phyloP scores from a whole-genome alignment of 2,329 filamentous ascomycete species.

The Aspergillus caelatus region DNA sequence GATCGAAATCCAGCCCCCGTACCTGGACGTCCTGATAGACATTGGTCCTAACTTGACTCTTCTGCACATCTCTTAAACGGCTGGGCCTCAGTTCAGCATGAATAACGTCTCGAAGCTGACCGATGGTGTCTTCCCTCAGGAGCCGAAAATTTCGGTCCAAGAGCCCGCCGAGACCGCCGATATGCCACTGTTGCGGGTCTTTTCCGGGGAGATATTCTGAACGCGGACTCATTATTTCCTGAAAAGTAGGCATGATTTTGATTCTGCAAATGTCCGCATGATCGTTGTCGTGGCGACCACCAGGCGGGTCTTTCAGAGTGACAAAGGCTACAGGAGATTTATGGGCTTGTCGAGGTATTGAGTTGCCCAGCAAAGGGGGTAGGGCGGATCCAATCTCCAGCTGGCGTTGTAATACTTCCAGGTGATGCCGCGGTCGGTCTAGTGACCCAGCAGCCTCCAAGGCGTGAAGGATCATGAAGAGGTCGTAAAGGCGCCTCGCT shows the following conservation, averaged over 20 bases:
- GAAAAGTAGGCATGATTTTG: slow-evolving; percentile 38
- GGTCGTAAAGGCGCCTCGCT: slow-evolving; percentile 20
- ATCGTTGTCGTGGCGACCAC: slow-evolving; percentile 43
- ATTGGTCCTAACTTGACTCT: slow-evolving; percentile 16
- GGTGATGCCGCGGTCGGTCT: slow-evolving; percentile 17
- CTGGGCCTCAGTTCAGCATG: slow-evolving; percentile 27
- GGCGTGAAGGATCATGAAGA: slow-evolving; percentile 17
- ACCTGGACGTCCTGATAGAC: slow-evolving; percentile 15
- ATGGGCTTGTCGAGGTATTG: background rate
- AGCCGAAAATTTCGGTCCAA: slow-evolving; percentile 43
- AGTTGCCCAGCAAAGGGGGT: background rate
- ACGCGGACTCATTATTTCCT: slow-evolving; percentile 35
- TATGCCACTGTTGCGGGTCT: slow-evolving; percentile 32
- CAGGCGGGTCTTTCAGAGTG: slow-evolving; percentile 21
- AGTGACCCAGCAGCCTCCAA: slow-evolving; percentile 10
- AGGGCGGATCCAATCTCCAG: slow-evolving; percentile 24
- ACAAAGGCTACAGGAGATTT: slow-evolving; percentile 15
- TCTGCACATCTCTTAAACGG: background rate
- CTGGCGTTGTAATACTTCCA: slow-evolving; percentile 23
- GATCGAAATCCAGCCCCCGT: slow-evolving; percentile 20
- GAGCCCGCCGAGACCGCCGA: slow-evolving; percentile 29
- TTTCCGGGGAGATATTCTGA: slow-evolving; percentile 38
- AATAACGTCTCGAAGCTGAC: slow-evolving; percentile 36
- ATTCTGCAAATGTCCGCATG: slow-evolving; percentile 35
- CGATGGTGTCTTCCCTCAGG: slow-evolving; percentile 38